phyloP scores from a whole-genome alignment of 176 grass and related monocot genomes.

The Tillandsia leiboldiana region DNA sequence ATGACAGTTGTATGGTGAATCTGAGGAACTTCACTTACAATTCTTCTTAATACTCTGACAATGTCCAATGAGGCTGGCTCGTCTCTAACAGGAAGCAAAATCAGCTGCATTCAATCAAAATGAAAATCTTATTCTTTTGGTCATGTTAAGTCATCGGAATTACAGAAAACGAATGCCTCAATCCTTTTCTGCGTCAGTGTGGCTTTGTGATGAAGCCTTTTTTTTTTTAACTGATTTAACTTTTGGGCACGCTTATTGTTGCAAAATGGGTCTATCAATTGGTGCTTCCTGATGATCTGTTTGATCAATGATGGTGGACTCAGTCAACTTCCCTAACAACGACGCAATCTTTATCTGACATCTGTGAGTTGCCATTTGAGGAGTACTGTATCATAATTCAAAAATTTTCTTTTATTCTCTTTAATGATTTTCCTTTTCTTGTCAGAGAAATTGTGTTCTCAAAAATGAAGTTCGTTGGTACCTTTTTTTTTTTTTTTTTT shows the following conservation, averaged over 20 bases:
- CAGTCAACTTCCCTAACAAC: neutral
- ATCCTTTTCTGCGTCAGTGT: neutral
- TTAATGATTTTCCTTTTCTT: neutral
- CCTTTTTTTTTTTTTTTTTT: neutral
- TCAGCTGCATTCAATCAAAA: neutral
- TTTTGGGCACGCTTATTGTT: no score
- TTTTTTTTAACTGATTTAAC: no score
- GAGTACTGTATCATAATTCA: neutral
- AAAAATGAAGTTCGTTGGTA: neutral
- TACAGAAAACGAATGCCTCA: neutral
- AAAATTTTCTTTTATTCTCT: neutral
- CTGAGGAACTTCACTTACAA: neutral
- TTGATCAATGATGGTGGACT: neutral
- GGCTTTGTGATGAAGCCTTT: no score
- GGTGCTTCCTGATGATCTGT: neutral
- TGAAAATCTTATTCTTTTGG: neutral
- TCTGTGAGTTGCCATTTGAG: neutral
- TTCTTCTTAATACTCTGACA: neutral
- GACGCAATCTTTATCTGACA: neutral
- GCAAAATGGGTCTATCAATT: neutral
- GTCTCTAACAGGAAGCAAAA: neutral
- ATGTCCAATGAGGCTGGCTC: neutral
- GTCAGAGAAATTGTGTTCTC: neutral
- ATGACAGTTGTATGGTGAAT: neutral
- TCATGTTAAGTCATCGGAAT: neutral